Evolutionary conservation across 495 filamentous ascomycete species (phyloP).

Genomic region (Daldinia bambusicola): DNA sequence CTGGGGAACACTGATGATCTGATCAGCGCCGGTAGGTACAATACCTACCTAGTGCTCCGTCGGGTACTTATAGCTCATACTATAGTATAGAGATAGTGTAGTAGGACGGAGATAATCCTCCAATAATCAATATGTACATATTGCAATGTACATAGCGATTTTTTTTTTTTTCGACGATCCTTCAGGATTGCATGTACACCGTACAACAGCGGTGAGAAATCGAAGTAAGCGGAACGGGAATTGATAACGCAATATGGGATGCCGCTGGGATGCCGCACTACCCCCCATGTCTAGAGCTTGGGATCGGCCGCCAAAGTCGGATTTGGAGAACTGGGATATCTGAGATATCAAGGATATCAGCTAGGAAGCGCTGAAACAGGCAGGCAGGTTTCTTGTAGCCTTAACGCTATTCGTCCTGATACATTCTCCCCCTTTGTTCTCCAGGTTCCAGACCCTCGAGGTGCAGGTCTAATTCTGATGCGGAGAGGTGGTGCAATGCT

Average conservation of each 20-base stretch:
- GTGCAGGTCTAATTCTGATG: constrained; percentile 31
- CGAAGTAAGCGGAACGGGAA: constrained; percentile 36
- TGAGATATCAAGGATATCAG: constrained; percentile 29
- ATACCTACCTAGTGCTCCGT: constrained; percentile 12
- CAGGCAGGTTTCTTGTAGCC: constrained; percentile 40
- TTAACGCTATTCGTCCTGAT: constrained; percentile 32
- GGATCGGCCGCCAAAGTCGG: constrained; percentile 40
- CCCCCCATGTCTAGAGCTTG: constrained; percentile 44
- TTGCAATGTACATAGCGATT: background rate
- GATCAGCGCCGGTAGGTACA: constrained; percentile 15
- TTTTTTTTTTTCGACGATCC: constrained; percentile 34
- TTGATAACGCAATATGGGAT: constrained; percentile 45
- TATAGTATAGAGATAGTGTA: no score
- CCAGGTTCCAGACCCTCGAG: constrained; percentile 38
- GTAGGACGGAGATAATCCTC: constrained; percentile 31
- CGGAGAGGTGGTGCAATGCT: constrained; percentile 38
- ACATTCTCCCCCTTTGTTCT: constrained; percentile 10
- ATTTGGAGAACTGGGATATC: constrained; percentile 32
- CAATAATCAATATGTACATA: constrained; percentile 27
- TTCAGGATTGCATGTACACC: constrained; percentile 29
- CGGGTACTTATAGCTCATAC: constrained; percentile 6
- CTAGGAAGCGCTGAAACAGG: constrained; percentile 41
- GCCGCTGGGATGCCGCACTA: constrained; percentile 18
- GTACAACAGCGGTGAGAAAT: constrained; percentile 41
- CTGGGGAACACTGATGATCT: constrained; percentile 26